Evolutionary conservation across 1,139 yeast genomes (phyloP).

Genomic region (Hemisphaericaspora lyxosophila): DNA sequence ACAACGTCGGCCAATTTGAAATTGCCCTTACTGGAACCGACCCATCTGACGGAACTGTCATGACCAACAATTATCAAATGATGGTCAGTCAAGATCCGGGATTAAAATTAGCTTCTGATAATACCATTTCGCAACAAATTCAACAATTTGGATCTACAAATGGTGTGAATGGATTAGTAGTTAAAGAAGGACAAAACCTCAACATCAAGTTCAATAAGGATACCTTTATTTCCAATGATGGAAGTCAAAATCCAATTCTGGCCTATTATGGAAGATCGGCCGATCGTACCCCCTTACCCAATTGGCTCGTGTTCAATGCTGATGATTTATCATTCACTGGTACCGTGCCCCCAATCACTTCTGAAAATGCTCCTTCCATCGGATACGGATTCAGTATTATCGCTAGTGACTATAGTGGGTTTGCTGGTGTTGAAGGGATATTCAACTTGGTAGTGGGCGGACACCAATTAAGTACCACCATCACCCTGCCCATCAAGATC

Average conservation of each 20-base stretch:
- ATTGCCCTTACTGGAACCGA: constrained; percentile 68
- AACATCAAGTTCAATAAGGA: constrained; percentile 58
- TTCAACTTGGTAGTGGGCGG: constrained; percentile 85
- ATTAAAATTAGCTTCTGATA: constrained; percentile 38
- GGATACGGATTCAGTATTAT: constrained; percentile 70
- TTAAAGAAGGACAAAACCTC: constrained; percentile 68
- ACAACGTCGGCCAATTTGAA: constrained; percentile 43
- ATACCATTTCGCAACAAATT: constrained; percentile 49
- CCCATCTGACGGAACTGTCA: constrained; percentile 41
- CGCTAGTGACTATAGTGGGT: constrained; percentile 79
- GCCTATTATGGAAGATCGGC: constrained; percentile 83
- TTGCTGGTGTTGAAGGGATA: constrained; percentile 65
- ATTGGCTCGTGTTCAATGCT: constrained; percentile 76
- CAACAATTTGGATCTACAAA: constrained; percentile 64
- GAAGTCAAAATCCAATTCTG: constrained; percentile 47
- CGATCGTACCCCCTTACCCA: constrained; percentile 86
- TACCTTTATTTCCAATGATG: constrained; percentile 50
- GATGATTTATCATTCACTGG: constrained; percentile 73
- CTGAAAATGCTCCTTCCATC: constrained; percentile 84
- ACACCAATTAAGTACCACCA: constrained; percentile 70
- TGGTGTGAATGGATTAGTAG: constrained; percentile 71
- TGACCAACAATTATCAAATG: constrained; percentile 52
- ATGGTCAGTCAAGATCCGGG: constrained; percentile 59
- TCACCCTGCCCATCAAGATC: constrained; percentile 51
- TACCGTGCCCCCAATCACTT: constrained; percentile 81